These are phyloP conservation scores for Eucalyptus regnans DNA, from an alignment of 345 rosid genomes.

Conservation along the genomic window DNA sequence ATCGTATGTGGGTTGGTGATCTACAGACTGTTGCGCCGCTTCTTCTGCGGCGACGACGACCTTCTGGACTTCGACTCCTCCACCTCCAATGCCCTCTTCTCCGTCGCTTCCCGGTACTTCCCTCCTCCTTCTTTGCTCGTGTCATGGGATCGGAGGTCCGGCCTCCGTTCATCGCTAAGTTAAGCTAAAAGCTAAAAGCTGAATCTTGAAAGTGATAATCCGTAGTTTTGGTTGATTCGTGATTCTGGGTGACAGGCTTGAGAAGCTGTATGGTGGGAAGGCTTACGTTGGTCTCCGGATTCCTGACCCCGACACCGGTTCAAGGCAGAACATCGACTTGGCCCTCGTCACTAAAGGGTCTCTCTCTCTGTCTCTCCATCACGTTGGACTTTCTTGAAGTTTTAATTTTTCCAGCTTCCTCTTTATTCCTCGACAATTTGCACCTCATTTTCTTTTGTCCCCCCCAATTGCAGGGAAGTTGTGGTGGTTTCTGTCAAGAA, in stretches of 20 bases:
- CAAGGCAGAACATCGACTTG: constrained; percentile 58
- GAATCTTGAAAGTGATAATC: neutral
- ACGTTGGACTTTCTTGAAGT: neutral
- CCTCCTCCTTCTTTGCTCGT: neutral
- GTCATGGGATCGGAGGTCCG: neutral
- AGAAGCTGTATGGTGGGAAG: constrained; percentile 82
- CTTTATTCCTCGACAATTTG: neutral
- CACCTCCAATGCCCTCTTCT: constrained; percentile 53
- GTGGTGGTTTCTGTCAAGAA: constrained; percentile 70
- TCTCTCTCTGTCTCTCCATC: neutral
- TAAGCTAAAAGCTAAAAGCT: neutral
- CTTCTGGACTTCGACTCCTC: constrained; percentile 48
- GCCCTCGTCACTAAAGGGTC: constrained; percentile 64
- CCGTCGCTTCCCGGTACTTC: constrained; percentile 53
- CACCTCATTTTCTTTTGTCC: neutral
- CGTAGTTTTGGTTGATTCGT: neutral
- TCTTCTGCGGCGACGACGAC: constrained; percentile 47
- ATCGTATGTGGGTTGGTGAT: constrained; percentile 61
- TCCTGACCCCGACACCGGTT: constrained; percentile 80
- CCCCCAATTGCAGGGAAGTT: constrained; percentile 32
- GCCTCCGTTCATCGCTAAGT: neutral
- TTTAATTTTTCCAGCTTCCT: neutral
- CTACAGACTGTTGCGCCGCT: constrained; percentile 31
- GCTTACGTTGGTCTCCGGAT: constrained; percentile 78
- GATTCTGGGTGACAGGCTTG: constrained; percentile 29